Evolutionary conservation across 164 flowering plant genomes (phyloP), one percentile per base, ranked within the genome.

Genomic region (Berberis vulgaris): DNA sequence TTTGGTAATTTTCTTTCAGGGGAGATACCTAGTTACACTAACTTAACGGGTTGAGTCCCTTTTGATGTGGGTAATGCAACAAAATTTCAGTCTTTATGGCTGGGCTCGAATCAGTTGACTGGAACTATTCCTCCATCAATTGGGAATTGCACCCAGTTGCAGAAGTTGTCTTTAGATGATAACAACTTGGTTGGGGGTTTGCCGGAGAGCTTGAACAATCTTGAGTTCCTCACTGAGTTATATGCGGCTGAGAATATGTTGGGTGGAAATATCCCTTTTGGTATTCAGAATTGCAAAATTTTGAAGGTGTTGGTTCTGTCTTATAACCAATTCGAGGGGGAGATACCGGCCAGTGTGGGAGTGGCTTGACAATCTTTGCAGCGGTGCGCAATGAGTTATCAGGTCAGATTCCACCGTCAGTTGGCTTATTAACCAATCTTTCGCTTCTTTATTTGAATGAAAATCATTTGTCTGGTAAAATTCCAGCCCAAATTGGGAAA

Each of bases 401-500:
- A 1, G 95, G 97, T 5, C 52, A 38, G 12, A 83, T 87, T 45
- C 92, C 97, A 0, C 66, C 92, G 54, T 81, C 90, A 11, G 61
- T 90, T 52, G 95, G 90, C n/a, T 70, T 60, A n/a, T 69, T 90
- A 4, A 42, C 44, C 11, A n/a, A 75, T 60, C 84, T 90, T 40
- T 60, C 57, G 0, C 2, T 5, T 5, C 79, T 90, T 50, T 76
- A 80, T 70, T 83, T 90, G 3, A 69, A 81, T 40, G 69, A 65
- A 10, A 90, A 90, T 61, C 46, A 1, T 2, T 64, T 90, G 65
- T 79, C 86, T 0, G 97, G 92, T 38, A 66, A 45, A 10, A 83
- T 90, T 44, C 97, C 95, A 1, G 77, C 81, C 13, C 81, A 86
- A 74, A 74, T 90, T 45, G 95, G 87, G 7, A 75, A 75, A 0